Evolutionary conservation across 805 yeast genomes (phyloP), one percentile per base, ranked within the genome.

Genomic region (Lipomyces yamanashiensis): DNA sequence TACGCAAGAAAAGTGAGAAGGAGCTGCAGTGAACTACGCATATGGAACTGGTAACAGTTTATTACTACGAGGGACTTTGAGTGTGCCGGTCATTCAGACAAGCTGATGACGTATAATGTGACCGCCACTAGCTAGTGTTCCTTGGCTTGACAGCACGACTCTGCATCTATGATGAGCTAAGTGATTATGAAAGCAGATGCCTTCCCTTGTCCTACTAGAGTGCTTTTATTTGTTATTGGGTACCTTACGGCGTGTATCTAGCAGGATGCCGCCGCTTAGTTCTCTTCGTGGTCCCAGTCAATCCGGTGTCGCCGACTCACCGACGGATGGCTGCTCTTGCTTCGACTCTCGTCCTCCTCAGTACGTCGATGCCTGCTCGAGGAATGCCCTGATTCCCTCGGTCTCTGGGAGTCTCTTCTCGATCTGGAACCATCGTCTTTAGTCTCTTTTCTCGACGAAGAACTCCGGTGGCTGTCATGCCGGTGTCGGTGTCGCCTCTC

Each of bases 201-300:
- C 47, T 43, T 28, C 28, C 2, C 5, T 28, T 28, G 28, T 5
- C 28, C 28, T 3, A 28, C 28, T 5, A 28, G 28, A 28, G 28
- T 28, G 28, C 28, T 28, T 28, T 28, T 28, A 28, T 28, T 39
- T 39, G 43, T 39, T 4, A 4, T 39, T 39, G 5, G 5, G 28
- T 28, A 28, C 5, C 28, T 3, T 28, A 28, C 28, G 2, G 28
- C 5, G 28, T 28, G 5, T 28, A 28, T 28, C 28, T 2, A 3
- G 5, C 19, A 44, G 48, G 9, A 44, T 2, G 2, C 23, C 37
- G 13, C 45, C 19, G 8, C 2, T 34, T 15, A 12, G 2, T 12
- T 50, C 39, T 36, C 48, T 6, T 39, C 56, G 3, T 21, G 48
- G 21, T 53, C 56, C 56, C 56, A 53, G 47, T 53, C 48, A 6